These are phyloP conservation scores for Cyclostephanos tholiformis DNA, from an alignment of 108 stramenopile species.

Conservation along the genomic window DNA sequence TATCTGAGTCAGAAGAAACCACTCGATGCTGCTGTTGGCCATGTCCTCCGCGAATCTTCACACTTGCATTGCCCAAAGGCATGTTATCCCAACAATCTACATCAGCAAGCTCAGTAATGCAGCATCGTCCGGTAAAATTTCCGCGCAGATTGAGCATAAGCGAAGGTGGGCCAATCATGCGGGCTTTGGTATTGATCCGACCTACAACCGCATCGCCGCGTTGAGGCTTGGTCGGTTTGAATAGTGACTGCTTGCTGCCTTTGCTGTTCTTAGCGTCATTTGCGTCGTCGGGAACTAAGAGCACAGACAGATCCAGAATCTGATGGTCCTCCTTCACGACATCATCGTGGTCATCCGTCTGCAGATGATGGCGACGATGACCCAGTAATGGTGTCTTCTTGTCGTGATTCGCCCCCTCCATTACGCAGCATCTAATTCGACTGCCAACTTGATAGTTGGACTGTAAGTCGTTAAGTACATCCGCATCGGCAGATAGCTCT, in stretches of 20 bases:
- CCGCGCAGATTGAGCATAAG: slow-evolving; percentile 81
- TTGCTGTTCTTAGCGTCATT: slow-evolving; percentile 9
- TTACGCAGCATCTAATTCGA: slow-evolving; percentile 58
- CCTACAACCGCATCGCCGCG: slow-evolving; percentile 72
- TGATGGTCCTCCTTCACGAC: slow-evolving; percentile 35
- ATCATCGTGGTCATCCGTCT: slow-evolving; percentile 34
- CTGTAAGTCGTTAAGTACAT: slow-evolving; percentile 66
- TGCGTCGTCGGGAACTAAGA: slow-evolving; percentile 35
- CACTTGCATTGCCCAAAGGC: slow-evolving; percentile 63
- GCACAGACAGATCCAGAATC: slow-evolving; percentile 49
- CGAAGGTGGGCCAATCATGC: slow-evolving; percentile 60
- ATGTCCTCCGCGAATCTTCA: slow-evolving; percentile 11
- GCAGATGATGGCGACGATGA: slow-evolving; percentile 11
- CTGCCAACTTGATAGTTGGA: slow-evolving; percentile 60
- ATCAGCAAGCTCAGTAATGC: slow-evolving; percentile 82
- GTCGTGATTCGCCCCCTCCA: slow-evolving; percentile 47
- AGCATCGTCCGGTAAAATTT: slow-evolving; percentile 77
- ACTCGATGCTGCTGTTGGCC: slow-evolving; percentile 15
- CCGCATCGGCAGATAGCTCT: slow-evolving; percentile 61
- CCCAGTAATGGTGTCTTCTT: slow-evolving; percentile 26
- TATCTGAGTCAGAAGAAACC: slow-evolving; percentile 43
- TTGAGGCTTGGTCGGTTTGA: slow-evolving; percentile 52
- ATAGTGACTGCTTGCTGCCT: slow-evolving; percentile 12
- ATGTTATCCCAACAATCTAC: slow-evolving; percentile 87
- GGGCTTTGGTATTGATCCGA: slow-evolving; percentile 56